Percentiles rank a stretch among this genome's conserved stretches.
These are phyloP conservation scores for Aspergillus neoniger DNA, from an alignment of 2,329 filamentous ascomycete genomes.

Conservation along the genomic window DNA sequence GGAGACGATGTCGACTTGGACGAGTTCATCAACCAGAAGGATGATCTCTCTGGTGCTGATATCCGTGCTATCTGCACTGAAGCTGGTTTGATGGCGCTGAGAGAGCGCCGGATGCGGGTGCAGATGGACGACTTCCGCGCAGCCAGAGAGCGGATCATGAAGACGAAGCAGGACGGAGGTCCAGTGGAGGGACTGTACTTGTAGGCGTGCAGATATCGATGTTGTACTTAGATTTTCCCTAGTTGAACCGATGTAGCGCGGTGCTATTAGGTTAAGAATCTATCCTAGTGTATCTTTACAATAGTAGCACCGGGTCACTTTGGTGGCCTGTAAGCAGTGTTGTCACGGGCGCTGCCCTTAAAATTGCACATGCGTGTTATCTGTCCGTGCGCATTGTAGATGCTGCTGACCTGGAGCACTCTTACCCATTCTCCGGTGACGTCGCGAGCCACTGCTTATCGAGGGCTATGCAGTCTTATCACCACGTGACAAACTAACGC, in stretches of 20 bases:
- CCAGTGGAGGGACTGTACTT: conserved; percentile 92
- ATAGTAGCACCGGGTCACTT: background rate
- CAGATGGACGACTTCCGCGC: conserved; percentile 98
- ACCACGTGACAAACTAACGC: background rate
- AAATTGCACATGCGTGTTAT: background rate
- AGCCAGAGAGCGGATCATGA: conserved; percentile 89
- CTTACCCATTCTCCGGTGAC: background rate
- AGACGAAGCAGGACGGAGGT: conserved; percentile 98
- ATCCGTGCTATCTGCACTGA: conserved; percentile 99
- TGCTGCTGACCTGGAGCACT: too few species aligned
- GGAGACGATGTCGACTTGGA: conserved; percentile 97
- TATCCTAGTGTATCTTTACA: conserved; percentile 31
- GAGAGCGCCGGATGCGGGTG: conserved; percentile 94
- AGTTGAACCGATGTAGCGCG: conserved; percentile 9
- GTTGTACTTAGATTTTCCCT: conserved; percentile 15
- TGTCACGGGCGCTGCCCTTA: background rate
- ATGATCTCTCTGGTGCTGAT: conserved; percentile 93
- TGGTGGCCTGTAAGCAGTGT: background rate
- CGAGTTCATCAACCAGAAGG: conserved; percentile 98
- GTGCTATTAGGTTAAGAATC: conserved; percentile 12
- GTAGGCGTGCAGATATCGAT: conserved; percentile 55
- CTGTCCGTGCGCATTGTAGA: background rate
- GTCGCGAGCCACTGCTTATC: background rate
- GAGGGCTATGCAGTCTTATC: background rate
- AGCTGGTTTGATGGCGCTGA: conserved; percentile 87